A percentile compares a stretch with the other conserved stretches of the same genome.
These are phyloP conservation scores for Albizia julibrissin DNA, from an alignment of 306 rosid species.

Conservation along the genomic window DNA sequence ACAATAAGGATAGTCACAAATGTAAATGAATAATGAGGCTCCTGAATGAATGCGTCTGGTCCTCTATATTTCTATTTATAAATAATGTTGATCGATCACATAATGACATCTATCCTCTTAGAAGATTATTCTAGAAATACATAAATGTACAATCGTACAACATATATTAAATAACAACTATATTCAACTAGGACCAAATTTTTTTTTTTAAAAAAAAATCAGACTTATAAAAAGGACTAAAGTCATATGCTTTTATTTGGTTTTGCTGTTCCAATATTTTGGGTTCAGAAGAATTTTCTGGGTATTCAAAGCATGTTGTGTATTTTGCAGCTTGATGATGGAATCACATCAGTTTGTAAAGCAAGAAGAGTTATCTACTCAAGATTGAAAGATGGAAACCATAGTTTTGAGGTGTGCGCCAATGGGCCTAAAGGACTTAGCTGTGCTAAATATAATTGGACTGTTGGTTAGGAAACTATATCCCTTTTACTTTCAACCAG, in stretches of 20 bases:
- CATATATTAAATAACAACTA: too few species aligned
- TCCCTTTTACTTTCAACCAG: slow-evolving; percentile 33
- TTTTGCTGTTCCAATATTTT: slow-evolving; percentile 1
- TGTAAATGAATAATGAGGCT: too few species aligned
- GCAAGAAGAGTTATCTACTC: slow-evolving; percentile 51
- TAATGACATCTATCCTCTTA: too few species aligned
- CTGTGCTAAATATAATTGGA: slow-evolving; percentile 78
- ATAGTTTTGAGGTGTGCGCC: slow-evolving; percentile 71
- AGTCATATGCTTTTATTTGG: neutral
- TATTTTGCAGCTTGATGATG: slow-evolving; percentile 70
- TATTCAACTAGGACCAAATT: too few species aligned
- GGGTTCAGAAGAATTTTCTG: slow-evolving; percentile 7
- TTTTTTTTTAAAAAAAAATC: too few species aligned
- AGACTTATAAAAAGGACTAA: too few species aligned
- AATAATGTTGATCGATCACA: too few species aligned
- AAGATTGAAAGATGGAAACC: slow-evolving; percentile 75
- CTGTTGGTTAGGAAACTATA: slow-evolving; percentile 61
- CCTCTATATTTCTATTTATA: too few species aligned
- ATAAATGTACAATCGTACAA: too few species aligned
- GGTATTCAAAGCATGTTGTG: slow-evolving; percentile 12
- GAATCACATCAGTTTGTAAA: slow-evolving; percentile 51
- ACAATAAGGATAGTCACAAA: too few species aligned
- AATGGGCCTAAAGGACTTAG: slow-evolving; percentile 50
- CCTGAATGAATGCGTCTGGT: too few species aligned
- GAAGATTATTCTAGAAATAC: too few species aligned